Base-by-base conservation (phyloP, 2,329 filamentous ascomycete species). In the Ophiostoma triangulosporum region DNA sequence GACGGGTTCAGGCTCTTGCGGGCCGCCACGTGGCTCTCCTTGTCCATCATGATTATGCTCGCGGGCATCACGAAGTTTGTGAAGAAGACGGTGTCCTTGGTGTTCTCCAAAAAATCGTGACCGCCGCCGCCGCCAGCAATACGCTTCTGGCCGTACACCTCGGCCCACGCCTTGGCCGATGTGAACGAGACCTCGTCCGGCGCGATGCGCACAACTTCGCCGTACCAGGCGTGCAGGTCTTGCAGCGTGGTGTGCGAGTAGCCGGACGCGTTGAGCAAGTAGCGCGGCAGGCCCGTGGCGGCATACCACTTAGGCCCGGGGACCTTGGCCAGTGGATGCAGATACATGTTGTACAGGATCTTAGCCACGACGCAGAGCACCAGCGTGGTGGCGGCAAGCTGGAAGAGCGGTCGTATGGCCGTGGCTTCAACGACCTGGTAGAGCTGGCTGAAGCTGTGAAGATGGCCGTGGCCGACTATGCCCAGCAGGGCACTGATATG, bases 121-220 rank as follows among this genome's bases (percentile, higher is more conserved):
- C 43, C 17, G 35, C 43, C 43, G 22, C 35, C 31, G 22, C 31
- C 11, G n/a, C 20, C 48, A 6, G 35, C n/a, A 12, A 51, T 14
- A 2, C 52, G 38, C 22, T 50, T 54, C 32, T 52, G 51, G 26
- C 59, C 61, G 55, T 60, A 65, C 1, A 68, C 62, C 31, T 66
- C 61, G 9, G 58, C 57, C 67, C 71, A 76, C 0, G 63, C 62
- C 3, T 61, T 56, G 1, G 62, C 58, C 26, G 60, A 54, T 36
- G 62, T 65, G 60, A 70, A 74, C 2, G 67, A 68, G 4, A 74
- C 64, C 56, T 73, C 69, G 54, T 69, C 62, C 1, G 71, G 71
- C 3, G 62, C 63, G 43, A 72, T 58, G 29, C 72, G 68, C n/a
- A 74, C 71, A 4, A 73, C 63, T 6, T 63, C 60, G n/a, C 72